Percentiles rank a stretch among this genome's conserved stretches.
Evolutionary conservation across 1,139 yeast genomes (phyloP).

Genomic region (Zhuliangozyma parablackwelliae): DNA sequence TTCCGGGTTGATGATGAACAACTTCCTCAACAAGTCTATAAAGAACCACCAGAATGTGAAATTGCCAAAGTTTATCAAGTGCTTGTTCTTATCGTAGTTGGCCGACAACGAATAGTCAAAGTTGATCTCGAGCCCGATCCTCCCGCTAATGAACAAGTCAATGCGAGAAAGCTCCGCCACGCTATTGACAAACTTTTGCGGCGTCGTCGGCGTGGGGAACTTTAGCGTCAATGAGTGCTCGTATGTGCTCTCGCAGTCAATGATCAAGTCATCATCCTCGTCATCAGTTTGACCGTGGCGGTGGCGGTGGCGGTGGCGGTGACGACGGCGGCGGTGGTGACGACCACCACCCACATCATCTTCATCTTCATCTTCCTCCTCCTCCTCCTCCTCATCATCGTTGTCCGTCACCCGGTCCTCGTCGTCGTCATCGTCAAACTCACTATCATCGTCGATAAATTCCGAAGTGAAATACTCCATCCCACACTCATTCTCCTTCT

Average conservation of each 20-base stretch:
- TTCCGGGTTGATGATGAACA: conserved; percentile 62
- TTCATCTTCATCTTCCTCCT: conserved; percentile 13
- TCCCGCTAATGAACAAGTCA: conserved; percentile 41
- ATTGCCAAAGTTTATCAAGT: conserved; percentile 42
- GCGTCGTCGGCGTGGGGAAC: conserved; percentile 35
- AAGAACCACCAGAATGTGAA: conserved; percentile 76
- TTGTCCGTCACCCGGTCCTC: conserved; percentile 9
- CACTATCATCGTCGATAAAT: conserved; percentile 7
- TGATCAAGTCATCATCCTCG: conserved; percentile 24
- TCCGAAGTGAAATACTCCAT: conserved; percentile 35
- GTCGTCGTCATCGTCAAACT: background rate
- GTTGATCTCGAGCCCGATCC: conserved; percentile 39
- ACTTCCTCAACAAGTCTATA: conserved; percentile 57
- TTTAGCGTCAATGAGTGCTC: conserved; percentile 25
- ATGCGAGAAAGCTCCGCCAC: conserved; percentile 52
- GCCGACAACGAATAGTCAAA: conserved; percentile 36
- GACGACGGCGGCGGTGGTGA: background rate
- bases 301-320: background rate
- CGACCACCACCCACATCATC: conserved; percentile 12
- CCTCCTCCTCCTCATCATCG: background rate
- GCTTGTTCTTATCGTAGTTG: conserved; percentile 40
- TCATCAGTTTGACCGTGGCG: conserved; percentile 12
- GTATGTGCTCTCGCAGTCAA: conserved; percentile 26
- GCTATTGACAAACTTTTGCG: conserved; percentile 45
- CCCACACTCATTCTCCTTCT: conserved; percentile 41